Evolutionary conservation across 306 rosid species (phyloP).

Genomic region (Gleditsia sinensis): DNA sequence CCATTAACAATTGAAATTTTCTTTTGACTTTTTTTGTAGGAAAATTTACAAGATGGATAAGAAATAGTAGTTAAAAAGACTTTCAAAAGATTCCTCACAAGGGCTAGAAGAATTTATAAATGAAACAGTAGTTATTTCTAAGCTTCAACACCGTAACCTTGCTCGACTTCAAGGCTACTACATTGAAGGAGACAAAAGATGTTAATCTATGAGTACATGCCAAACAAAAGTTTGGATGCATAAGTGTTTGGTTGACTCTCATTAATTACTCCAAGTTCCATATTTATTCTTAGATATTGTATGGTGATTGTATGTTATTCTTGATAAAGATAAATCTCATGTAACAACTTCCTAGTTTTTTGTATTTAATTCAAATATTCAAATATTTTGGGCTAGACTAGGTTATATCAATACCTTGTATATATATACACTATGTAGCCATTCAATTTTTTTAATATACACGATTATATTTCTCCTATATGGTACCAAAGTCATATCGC

Average conservation of each 20-base stretch:
- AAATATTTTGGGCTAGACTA: too few species aligned
- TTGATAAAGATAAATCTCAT: too few species aligned
- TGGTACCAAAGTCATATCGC: too few species aligned
- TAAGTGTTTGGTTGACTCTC: constrained; percentile 22
- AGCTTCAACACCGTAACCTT: constrained; percentile 35
- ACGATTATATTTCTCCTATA: too few species aligned
- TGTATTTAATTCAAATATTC: too few species aligned
- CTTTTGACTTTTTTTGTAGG: background rate
- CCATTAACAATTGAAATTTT: background rate
- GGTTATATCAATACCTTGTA: too few species aligned
- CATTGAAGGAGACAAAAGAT: constrained; percentile 29
- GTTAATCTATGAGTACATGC: constrained; percentile 31
- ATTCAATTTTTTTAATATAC: too few species aligned
- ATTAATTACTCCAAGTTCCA: too few species aligned
- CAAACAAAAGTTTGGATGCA: constrained; percentile 33
- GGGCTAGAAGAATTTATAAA: constrained; percentile 31
- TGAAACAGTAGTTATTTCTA: constrained; percentile 30
- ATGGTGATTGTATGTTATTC: too few species aligned
- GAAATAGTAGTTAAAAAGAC: constrained; percentile 28
- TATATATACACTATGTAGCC: too few species aligned
- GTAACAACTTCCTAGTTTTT: too few species aligned
- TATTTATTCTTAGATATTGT: too few species aligned
- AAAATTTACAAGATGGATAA: background rate
- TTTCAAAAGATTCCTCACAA: constrained; percentile 16
- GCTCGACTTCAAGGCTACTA: constrained; percentile 30